These are phyloP conservation scores for Xerophyta viscosa DNA, from an alignment of 106 monocot species.

Conservation along the genomic window DNA sequence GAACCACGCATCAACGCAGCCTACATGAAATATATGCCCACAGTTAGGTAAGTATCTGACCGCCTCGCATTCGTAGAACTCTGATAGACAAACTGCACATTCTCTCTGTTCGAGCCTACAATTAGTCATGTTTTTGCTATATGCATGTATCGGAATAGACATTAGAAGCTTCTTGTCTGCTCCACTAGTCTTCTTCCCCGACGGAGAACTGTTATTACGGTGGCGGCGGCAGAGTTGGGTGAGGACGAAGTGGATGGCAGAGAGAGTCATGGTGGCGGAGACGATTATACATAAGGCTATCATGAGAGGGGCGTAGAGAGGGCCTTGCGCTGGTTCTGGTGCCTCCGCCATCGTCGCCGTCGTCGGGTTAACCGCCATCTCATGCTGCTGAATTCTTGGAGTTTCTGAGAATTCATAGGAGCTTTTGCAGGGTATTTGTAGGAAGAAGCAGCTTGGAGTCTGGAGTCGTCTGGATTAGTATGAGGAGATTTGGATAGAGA, in stretches of 20 bases:
- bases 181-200: background rate
- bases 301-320: constrained; percentile 1
- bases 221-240: background rate
- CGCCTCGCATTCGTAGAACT: background rate
- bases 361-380: no score
- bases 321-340: background rate
- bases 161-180: constrained; percentile 1
- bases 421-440: no score
- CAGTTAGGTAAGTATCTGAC: constrained; percentile 4
- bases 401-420: no score
- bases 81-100: constrained; percentile 4
- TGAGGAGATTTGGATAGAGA: no score
- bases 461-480: no score
- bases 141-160: constrained; percentile 1
- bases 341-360: no score
- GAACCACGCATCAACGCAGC: constrained; percentile 3
- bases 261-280: background rate
- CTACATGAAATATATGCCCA: background rate
- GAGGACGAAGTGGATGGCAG: background rate
- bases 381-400: no score
- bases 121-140: background rate
- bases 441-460: no score
- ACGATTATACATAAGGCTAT: constrained; percentile 1
- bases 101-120: background rate
- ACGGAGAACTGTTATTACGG: background rate